These are phyloP conservation scores for Melanomma pulvis-pyrius DNA, from an alignment of 495 filamentous ascomycete genomes.

Conservation along the genomic window DNA sequence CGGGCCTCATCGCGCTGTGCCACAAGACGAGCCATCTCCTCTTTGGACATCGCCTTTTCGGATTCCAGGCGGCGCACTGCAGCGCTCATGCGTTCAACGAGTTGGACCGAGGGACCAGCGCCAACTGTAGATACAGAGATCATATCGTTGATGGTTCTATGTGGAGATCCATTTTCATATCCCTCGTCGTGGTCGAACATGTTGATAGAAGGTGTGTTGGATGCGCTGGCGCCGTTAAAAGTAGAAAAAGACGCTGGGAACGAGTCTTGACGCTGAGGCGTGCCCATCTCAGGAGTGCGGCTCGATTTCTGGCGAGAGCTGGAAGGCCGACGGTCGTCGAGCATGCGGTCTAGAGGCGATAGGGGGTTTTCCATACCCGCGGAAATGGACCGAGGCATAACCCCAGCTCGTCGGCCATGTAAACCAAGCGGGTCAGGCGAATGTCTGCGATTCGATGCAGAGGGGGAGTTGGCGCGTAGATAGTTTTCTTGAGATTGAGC, in stretches of 20 bases:
- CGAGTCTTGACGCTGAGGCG: constrained; percentile 44
- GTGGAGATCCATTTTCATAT: constrained; percentile 68
- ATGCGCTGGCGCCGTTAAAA: constrained; percentile 33
- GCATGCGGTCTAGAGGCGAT: constrained; percentile 35
- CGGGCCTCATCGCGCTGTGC: constrained; percentile 87
- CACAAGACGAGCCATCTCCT: constrained; percentile 78
- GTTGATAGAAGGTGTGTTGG: constrained; percentile 58
- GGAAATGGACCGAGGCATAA: constrained; percentile 33
- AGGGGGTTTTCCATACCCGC: constrained; percentile 31
- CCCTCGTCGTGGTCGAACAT: constrained; percentile 68
- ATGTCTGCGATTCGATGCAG: constrained; percentile 36
- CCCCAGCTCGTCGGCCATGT: constrained; percentile 31
- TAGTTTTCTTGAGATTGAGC: constrained; percentile 10
- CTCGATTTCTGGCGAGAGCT: constrained; percentile 55
- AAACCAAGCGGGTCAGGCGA: constrained; percentile 29
- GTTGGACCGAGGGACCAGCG: constrained; percentile 89
- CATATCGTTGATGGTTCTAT: constrained; percentile 80
- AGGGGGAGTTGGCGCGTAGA: constrained; percentile 37
- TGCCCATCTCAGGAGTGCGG: constrained; percentile 37
- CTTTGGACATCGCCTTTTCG: constrained; percentile 81
- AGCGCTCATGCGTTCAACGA: constrained; percentile 95
- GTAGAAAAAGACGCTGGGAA: constrained; percentile 33
- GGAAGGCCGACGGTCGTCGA: constrained; percentile 43
- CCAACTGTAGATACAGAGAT: constrained; percentile 85
- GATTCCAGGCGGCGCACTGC: constrained; percentile 87